phyloP scores from a whole-genome alignment of 2,329 filamentous ascomycete genomes.

The Rhynchosporium graminicola region DNA sequence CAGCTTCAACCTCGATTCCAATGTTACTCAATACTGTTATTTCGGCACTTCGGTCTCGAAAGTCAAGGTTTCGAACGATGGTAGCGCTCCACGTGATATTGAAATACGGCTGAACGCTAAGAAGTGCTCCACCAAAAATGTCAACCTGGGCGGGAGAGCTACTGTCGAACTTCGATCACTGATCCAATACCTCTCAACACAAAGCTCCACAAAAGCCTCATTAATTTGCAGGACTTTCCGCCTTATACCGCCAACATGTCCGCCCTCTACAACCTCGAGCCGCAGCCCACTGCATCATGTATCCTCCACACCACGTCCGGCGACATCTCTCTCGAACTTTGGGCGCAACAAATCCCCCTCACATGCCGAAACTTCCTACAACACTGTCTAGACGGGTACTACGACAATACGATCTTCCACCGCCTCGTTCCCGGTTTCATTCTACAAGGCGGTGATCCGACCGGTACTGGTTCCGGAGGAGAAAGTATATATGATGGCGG shows the following conservation, averaged over 20 bases:
- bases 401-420: conserved; percentile 91
- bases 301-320: conserved; percentile 88
- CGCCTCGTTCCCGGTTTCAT: conserved; percentile 90
- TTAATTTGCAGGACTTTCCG: conserved; percentile 32
- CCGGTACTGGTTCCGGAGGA: conserved; percentile 86
- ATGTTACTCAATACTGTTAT: too few relatives aligned
- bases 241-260: conserved; percentile 61
- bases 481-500: conserved; percentile 90
- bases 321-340: conserved; percentile 88
- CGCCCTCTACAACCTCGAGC: conserved; percentile 89
- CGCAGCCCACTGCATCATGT: conserved; percentile 88
- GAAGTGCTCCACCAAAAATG: conserved; percentile 9
- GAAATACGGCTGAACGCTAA: conserved; percentile 15
- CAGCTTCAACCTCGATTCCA: too few relatives aligned
- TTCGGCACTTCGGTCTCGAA: too few relatives aligned
- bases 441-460: conserved; percentile 91
- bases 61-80: too few relatives aligned
- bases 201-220: conserved; percentile 23
- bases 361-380: conserved; percentile 95
- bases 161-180: neutral
- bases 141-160: neutral
- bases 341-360: conserved; percentile 90
- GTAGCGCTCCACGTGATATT: conserved; percentile 2
- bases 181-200: neutral
- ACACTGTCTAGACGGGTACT: conserved; percentile 92